Evolutionary conservation across 164 flowering plant species (phyloP).

Genomic region (Buxus sempervirens): DNA sequence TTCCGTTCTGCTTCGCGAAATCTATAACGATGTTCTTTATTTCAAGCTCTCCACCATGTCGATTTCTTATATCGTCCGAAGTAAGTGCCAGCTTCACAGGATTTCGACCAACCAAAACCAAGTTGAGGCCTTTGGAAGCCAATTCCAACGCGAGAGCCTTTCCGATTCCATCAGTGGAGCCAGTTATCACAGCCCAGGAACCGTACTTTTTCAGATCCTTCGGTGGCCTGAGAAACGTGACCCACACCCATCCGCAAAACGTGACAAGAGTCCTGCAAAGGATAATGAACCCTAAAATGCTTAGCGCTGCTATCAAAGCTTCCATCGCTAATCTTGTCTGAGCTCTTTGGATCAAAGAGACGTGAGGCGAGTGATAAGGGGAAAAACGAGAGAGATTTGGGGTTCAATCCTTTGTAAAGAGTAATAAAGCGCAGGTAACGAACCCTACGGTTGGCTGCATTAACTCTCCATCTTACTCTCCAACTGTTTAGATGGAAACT

Average conservation of each 20-base stretch:
- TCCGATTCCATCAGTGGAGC: constrained; percentile 95
- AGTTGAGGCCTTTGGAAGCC: constrained; percentile 71
- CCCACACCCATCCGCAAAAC: constrained; percentile 62
- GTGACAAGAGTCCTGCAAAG: constrained; percentile 26
- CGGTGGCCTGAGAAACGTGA: constrained; percentile 64
- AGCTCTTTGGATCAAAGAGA: no score
- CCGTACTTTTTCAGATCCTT: constrained; percentile 85
- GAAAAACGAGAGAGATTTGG: no score
- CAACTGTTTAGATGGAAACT: no score
- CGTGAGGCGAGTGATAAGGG: no score
- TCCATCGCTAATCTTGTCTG: no score
- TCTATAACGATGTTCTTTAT: constrained; percentile 73
- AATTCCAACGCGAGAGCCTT: constrained; percentile 77
- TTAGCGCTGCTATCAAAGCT: no score
- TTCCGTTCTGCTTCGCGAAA: constrained; percentile 54
- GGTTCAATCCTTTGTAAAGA: no score
- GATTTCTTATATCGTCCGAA: constrained; percentile 41
- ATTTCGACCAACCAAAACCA: constrained; percentile 72
- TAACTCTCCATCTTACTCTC: no score
- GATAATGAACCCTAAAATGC: constrained; percentile 43
- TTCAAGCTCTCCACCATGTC: constrained; percentile 41
- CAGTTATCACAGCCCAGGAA: constrained; percentile 92
- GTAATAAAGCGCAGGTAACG: no score
- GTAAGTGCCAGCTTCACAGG: constrained; percentile 64
- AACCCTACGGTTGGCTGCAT: no score